phyloP scores from a whole-genome alignment of 2,329 filamentous ascomycete genomes.

The Paracorniculantispora psalliotae region DNA sequence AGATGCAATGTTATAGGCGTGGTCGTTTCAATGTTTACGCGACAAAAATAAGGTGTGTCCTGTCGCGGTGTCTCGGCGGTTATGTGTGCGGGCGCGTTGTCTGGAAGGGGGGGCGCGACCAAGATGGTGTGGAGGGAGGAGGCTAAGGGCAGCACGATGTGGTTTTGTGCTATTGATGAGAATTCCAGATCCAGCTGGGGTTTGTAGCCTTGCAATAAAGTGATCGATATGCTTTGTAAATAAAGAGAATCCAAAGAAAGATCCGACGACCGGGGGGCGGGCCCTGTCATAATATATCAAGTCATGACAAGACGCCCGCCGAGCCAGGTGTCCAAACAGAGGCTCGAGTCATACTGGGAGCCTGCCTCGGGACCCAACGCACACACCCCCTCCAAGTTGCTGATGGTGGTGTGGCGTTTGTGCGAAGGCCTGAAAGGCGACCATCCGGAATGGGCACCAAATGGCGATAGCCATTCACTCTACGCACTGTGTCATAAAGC shows the following conservation, averaged over 20 bases:
- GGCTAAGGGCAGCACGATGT: neutral
- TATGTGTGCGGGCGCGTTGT: neutral
- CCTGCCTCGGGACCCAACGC: conserved; percentile 13
- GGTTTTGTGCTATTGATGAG: neutral
- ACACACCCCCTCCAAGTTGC: conserved; percentile 5
- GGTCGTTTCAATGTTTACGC: neutral
- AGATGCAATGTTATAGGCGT: neutral
- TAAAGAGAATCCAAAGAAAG: neutral
- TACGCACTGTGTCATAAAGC: neutral
- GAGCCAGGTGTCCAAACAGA: conserved; percentile 1
- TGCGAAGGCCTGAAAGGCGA: neutral
- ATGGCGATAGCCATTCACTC: neutral
- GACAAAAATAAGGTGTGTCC: neutral
- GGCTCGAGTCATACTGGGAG: conserved; percentile 12
- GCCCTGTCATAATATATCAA: conserved; percentile 9
- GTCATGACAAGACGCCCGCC: neutral
- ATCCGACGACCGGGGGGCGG: neutral
- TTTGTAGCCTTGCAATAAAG: neutral
- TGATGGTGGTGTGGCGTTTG: neutral
- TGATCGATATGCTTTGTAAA: neutral
- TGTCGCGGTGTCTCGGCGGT: conserved; percentile 4
- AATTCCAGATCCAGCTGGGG: conserved; percentile 9
- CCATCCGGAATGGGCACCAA: neutral
- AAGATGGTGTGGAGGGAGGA: neutral
- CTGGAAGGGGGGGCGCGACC: neutral